Base-by-base conservation (phyloP, 2,329 filamentous ascomycete genomes). In the Talaromyces sp. region DNA sequence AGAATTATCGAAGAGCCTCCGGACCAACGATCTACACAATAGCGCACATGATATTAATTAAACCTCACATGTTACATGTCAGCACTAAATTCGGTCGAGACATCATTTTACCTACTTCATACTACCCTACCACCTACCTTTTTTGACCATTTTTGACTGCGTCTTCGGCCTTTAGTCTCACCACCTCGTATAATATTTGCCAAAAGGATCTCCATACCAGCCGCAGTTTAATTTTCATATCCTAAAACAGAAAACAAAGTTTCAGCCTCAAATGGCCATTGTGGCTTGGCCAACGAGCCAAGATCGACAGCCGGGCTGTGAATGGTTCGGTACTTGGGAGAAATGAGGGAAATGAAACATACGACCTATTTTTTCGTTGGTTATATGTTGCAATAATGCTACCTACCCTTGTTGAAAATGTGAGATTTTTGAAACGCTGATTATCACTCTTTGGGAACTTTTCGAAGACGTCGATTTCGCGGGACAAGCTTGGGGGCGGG, bases 201-300 rank as follows among this genome's bases (percentile, higher is more conserved):
- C 27, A 24, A 14, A 14, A 13, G 13, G 14, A n/a, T 50, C 24
- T 19, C 27, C 27, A 31, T 6, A 31, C 27, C 27, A 31, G 27
- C 27, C 27, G 48, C 16, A 14, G 8, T 19, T 52, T 14, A 31
- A 24, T 31, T 31, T 8, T 10, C 14, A 6, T 10, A 50, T 3
- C 47, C 24, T 6, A n/a, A 33, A 50, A 14, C 22, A 31, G 19
- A 33, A 52, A 52, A 52, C 48, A 52, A 33, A 52, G 48, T 52
- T 52, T 52, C 48, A 52, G 48, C 48, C 48, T 52, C 27, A 33
- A n/a, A 31, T 52, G 14, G 10, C 3, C n/a, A n/a, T 33, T 33
- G 48, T 52, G 48, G 48, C 48, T 52, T 52, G 48, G 48, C 48
- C 48, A 52, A 52, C 48, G 27, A 52, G 48, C 48, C 48, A 52